Conservation (phyloP, 2,329 filamentous ascomycete genomes). For the Sordariomycetes sp. region DNA sequence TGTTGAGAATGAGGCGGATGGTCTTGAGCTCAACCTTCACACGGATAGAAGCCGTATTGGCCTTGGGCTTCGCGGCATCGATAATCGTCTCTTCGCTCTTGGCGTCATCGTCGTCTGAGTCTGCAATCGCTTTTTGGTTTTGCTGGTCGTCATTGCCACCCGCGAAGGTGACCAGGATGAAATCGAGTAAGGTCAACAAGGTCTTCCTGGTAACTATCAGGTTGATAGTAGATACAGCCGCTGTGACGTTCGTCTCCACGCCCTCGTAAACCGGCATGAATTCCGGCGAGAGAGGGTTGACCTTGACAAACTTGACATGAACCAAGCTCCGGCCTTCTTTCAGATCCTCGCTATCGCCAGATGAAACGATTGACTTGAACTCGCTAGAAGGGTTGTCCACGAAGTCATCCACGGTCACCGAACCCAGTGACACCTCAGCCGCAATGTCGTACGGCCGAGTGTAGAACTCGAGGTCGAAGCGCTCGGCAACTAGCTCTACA, state of each 20-base stretch:
- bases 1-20: conserved; percentile 91
- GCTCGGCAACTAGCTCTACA: conserved; percentile 83
- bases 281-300: conserved; percentile 86
- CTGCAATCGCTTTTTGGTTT: conserved; percentile 21
- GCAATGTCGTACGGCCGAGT: conserved; percentile 87
- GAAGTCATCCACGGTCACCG: conserved; percentile 86
- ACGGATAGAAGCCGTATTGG: conserved; percentile 57
- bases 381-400: conserved; percentile 82
- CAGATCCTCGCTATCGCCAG: conserved; percentile 62
- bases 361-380: conserved; percentile 97
- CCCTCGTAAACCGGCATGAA: conserved; percentile 88
- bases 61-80: conserved; percentile 27
- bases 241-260: conserved; percentile 86
- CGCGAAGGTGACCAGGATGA: conserved; percentile 87
- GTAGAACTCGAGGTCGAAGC: conserved; percentile 81
- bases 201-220: conserved; percentile 90
- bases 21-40: conserved; percentile 92
- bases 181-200: conserved; percentile 84
- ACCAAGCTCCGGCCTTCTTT: conserved; percentile 74
- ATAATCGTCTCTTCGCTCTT: conserved; percentile 22
- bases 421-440: conserved; percentile 80
- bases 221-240: conserved; percentile 91
- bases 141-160: conserved; percentile 40
- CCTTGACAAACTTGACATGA: conserved; percentile 78
- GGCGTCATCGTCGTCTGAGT: conserved; percentile 23